These are phyloP conservation scores for Fusarium sp. DNA, from an alignment of 2,329 filamentous ascomycete genomes.

Conservation along the genomic window DNA sequence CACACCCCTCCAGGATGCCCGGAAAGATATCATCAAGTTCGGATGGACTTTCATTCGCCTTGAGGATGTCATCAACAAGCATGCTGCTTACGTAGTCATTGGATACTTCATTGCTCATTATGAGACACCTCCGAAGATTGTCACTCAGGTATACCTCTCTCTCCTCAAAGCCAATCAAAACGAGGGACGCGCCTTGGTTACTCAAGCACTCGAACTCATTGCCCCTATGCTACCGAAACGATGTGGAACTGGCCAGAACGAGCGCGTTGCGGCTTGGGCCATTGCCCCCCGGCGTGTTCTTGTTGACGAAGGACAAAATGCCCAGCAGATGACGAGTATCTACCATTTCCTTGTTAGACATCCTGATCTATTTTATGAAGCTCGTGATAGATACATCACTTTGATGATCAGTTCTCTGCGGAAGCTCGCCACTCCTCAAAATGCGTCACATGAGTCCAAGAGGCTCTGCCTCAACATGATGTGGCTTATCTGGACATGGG, in stretches of 20 bases:
- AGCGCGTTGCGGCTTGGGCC: slow-evolving; percentile 86
- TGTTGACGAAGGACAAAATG: slow-evolving; percentile 92
- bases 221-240: slow-evolving; percentile 93
- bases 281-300: slow-evolving; percentile 90
- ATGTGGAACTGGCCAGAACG: slow-evolving; percentile 72
- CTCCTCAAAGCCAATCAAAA: slow-evolving; percentile 93
- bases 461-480: slow-evolving; percentile 92
- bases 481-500: slow-evolving; percentile 91
- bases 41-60: slow-evolving; percentile 98
- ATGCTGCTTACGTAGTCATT: slow-evolving; percentile 95
- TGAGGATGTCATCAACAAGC: slow-evolving; percentile 99
- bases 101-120: slow-evolving; percentile 98
- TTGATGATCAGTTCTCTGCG: slow-evolving; percentile 88
- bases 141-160: slow-evolving; percentile 92
- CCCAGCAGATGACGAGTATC: slow-evolving; percentile 95
- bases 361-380: slow-evolving; percentile 93
- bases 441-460: slow-evolving; percentile 89
- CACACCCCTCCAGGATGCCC: slow-evolving; percentile 84
- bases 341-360: slow-evolving; percentile 97
- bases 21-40: slow-evolving; percentile 99
- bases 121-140: slow-evolving; percentile 95
- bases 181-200: slow-evolving; percentile 90
- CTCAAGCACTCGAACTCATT: slow-evolving; percentile 92
- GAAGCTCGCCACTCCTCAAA: slow-evolving; percentile 86
- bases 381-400: slow-evolving; percentile 87